These are phyloP conservation scores for Neofusicoccum cordaticola DNA, from an alignment of 2,329 filamentous ascomycete genomes.

Conservation along the genomic window DNA sequence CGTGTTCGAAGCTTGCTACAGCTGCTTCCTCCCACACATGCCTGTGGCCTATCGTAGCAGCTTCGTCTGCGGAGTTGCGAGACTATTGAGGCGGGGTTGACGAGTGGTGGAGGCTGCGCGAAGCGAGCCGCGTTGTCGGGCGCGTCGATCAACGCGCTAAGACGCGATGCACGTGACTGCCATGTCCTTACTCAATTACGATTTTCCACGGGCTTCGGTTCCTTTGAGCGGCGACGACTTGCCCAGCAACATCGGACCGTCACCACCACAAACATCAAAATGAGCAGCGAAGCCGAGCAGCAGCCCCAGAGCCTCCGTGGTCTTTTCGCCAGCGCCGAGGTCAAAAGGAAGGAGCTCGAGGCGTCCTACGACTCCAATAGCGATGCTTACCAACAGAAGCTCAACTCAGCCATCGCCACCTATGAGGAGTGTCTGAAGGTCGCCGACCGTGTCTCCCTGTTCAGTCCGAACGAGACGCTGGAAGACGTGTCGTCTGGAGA, in stretches of 20 bases:
- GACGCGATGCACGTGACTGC: background rate
- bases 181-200: background rate
- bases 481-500: conserved; percentile 86
- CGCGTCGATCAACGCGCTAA: background rate
- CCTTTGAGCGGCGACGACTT: background rate
- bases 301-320: conserved; percentile 54
- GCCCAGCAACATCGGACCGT: background rate
- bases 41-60: background rate
- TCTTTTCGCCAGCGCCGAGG: conserved; percentile 56
- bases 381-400: conserved; percentile 63
- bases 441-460: conserved; percentile 70
- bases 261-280: background rate
- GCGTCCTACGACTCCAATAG: conserved; percentile 63
- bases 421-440: conserved; percentile 72
- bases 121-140: too few relatives aligned
- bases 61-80: background rate
- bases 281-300: conserved; percentile 37
- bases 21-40: background rate
- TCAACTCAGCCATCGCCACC: conserved; percentile 64
- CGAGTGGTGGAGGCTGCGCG: too few relatives aligned
- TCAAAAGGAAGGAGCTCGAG: conserved; percentile 57
- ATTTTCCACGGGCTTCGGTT: background rate
- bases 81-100: background rate
- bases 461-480: conserved; percentile 83
- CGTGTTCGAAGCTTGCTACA: background rate